phyloP scores from a whole-genome alignment of 2,329 filamentous ascomycete species.

The Trichoderma atrobrunneum region DNA sequence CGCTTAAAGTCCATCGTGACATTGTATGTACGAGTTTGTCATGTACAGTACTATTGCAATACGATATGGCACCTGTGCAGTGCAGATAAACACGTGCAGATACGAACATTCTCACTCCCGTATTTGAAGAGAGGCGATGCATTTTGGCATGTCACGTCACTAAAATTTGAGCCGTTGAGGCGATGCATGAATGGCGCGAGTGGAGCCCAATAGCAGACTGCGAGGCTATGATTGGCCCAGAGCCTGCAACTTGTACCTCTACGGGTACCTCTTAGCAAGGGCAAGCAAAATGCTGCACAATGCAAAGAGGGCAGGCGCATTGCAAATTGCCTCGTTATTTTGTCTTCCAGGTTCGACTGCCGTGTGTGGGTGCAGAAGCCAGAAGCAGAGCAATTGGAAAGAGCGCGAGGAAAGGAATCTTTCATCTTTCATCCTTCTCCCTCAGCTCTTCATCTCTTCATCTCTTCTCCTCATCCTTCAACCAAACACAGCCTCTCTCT shows the following conservation, averaged over 20 bases:
- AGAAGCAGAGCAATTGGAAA: background rate
- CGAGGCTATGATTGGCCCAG: background rate
- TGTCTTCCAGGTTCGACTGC: background rate
- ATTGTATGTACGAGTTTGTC: background rate
- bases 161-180: background rate
- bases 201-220: background rate
- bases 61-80: background rate
- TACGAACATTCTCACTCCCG: background rate
- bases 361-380: no score
- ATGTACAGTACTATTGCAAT: background rate
- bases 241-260: background rate
- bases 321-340: background rate
- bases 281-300: background rate
- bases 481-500: background rate
- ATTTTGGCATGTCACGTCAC: background rate
- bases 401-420: background rate
- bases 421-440: background rate
- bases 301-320: background rate
- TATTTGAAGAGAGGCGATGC: background rate
- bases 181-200: background rate
- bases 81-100: background rate
- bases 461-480: background rate
- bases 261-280: no score
- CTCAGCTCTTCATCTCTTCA: background rate
- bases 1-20: background rate